These are phyloP conservation scores for Helotiales sp. DNA, from an alignment of 2,329 filamentous ascomycete genomes.

Conservation along the genomic window DNA sequence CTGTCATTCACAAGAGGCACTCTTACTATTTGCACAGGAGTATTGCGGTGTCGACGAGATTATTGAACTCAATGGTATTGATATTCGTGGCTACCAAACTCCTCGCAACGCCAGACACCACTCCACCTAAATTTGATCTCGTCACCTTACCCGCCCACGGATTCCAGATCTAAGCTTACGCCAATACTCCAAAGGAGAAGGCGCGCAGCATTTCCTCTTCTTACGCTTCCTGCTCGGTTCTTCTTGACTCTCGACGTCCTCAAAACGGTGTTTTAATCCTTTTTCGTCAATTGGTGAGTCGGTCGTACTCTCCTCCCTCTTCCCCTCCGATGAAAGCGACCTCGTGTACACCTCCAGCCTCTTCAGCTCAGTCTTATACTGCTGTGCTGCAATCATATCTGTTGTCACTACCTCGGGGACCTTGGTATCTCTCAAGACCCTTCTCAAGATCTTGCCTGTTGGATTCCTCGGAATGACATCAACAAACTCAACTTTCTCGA, in stretches of 20 bases:
- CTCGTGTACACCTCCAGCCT: background rate
- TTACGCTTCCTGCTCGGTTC: background rate
- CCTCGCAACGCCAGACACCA: no score
- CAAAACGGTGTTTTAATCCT: background rate
- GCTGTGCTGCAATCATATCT: background rate
- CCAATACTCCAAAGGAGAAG: background rate
- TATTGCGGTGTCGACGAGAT: no score
- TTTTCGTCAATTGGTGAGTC: background rate
- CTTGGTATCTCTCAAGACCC: background rate
- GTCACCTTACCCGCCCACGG: background rate
- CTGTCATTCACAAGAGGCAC: no score
- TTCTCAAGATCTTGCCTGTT: constrained; percentile 1
- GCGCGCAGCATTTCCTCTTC: background rate
- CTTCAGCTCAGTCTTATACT: background rate
- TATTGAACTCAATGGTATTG: no score
- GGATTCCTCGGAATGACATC: background rate
- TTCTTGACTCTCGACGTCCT: background rate
- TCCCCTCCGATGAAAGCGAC: background rate
- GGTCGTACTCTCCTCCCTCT: background rate
- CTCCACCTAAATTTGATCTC: no score
- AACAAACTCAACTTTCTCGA: background rate
- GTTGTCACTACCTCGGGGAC: background rate
- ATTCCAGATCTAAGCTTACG: background rate
- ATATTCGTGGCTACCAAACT: no score
- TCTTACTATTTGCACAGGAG: no score